Conservation (phyloP, 768 basidiomycete species). For the Boletus sp. region DNA sequence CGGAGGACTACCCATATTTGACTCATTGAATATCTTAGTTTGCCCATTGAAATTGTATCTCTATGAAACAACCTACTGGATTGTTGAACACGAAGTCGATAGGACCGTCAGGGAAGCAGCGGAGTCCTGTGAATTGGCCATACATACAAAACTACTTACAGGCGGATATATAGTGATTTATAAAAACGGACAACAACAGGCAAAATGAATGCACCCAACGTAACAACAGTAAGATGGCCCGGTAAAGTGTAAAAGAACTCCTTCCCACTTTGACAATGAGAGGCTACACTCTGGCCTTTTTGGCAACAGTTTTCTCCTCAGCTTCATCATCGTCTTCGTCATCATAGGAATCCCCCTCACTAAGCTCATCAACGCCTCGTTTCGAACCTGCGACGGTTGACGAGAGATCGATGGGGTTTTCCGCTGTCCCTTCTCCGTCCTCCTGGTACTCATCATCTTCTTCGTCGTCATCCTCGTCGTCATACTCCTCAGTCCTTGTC, state of each 20-base stretch:
- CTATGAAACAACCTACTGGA: background rate
- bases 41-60: background rate
- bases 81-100: background rate
- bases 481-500: background rate
- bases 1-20: background rate
- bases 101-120: background rate
- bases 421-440: constrained; percentile 6
- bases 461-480: constrained; percentile 19
- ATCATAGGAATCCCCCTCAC: constrained; percentile 1
- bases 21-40: background rate
- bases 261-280: background rate
- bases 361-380: constrained; percentile 24
- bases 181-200: constrained; percentile 8
- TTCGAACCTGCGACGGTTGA: constrained; percentile 20
- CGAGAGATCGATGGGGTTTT: constrained; percentile 10
- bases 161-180: constrained; percentile 11
- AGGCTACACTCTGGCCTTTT: constrained; percentile 28
- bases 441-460: constrained; percentile 22
- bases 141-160: constrained; percentile 3
- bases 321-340: constrained; percentile 11
- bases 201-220: background rate
- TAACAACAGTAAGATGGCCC: background rate
- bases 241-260: background rate
- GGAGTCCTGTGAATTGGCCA: background rate
- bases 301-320: constrained; percentile 9